Base-by-base conservation (phyloP, 148 eudicot species). In the Dysphania ambrosioides region DNA sequence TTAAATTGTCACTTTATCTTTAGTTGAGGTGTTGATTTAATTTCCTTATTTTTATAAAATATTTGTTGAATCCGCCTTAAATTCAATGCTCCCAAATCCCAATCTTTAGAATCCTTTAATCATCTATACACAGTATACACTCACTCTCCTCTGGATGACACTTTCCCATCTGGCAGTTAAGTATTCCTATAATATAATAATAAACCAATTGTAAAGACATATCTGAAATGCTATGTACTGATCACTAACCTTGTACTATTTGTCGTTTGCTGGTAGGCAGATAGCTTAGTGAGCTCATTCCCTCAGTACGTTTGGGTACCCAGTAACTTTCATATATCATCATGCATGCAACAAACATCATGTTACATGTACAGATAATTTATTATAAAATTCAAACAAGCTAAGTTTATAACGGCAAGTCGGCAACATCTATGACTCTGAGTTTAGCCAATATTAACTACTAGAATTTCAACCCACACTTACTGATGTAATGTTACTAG, bases 401-500 rank as follows among this genome's bases (percentile, higher is more conserved):
- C 19, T 53, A 53, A 53, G 58, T 53, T 53, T 5, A 53, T 21
- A 53, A 2, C 1, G 9, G 58, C 58, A 53, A 53, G 10, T 1
- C 1, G 9, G 58, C 58, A 53, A 53, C 2, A 53, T n/a, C 24
- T 53, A 1, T 19, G 23, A 53, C 19, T n/a, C n/a, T n/a, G n/a
- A n/a, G n/a, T n/a, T 19, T 6, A n/a, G 21, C 58, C 58, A 53
- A n/a, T 53, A 53, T 19, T 53, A 9, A 19, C 23, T 4, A 36
- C 40, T 4, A 36, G 40, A 36, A 5, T 36, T 36, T 36, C 3
- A n/a, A 53, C 58, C 58, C 58, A 53, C 6, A 18, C 58, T 53
- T 53, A 15, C 56, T 72, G 72, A 30, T 34, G 71, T 62, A 86
- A 79, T 66, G 81, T 76, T n/a, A 34, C 79, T 82, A 72, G 81